Evolutionary conservation across 768 basidiomycete species (phyloP).

Genomic region (Multifurca ochricompacta): DNA sequence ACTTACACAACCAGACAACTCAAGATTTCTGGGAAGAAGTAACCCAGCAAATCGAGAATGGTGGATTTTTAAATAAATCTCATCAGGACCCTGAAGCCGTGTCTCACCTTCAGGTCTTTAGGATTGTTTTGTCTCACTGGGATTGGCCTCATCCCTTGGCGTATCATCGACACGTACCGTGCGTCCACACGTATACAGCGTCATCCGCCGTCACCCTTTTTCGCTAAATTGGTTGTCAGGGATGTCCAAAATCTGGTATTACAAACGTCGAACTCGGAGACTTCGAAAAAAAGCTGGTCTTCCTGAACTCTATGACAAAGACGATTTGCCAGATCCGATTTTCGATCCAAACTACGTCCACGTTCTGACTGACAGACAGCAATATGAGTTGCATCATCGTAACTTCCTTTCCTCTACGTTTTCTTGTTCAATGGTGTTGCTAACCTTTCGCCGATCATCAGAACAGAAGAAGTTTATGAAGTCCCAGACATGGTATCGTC

Average conservation of each 20-base stretch:
- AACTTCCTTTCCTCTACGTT: conserved; percentile 24
- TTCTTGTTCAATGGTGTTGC: conserved; percentile 4
- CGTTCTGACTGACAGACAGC: conserved; percentile 58
- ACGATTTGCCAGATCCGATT: conserved; percentile 74
- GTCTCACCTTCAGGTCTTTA: conserved; percentile 22
- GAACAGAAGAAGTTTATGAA: conserved; percentile 64
- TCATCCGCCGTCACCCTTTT: neutral
- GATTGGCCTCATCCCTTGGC: conserved; percentile 70
- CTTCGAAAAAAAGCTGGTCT: conserved; percentile 57
- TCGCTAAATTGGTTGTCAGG: conserved; percentile 34
- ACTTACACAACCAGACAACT: conserved; percentile 55
- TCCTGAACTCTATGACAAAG: conserved; percentile 60
- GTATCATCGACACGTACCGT: conserved; percentile 72
- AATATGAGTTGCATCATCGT: conserved; percentile 60
- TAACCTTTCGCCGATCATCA: conserved; percentile 24
- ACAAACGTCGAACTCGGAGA: conserved; percentile 51
- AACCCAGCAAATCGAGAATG: conserved; percentile 68
- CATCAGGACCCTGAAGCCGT: too few species aligned
- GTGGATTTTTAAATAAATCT: conserved; percentile 34
- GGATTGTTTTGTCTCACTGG: conserved; percentile 76
- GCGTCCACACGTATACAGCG: conserved; percentile 7
- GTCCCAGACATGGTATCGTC: conserved; percentile 78
- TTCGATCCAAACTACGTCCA: conserved; percentile 66
- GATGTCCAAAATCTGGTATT: conserved; percentile 65
- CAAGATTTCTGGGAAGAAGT: conserved; percentile 82